Percentiles rank a stretch among this genome's conserved stretches.
phyloP scores from a whole-genome alignment of 331 rosid genomes.

The Cucumis variabilis region DNA sequence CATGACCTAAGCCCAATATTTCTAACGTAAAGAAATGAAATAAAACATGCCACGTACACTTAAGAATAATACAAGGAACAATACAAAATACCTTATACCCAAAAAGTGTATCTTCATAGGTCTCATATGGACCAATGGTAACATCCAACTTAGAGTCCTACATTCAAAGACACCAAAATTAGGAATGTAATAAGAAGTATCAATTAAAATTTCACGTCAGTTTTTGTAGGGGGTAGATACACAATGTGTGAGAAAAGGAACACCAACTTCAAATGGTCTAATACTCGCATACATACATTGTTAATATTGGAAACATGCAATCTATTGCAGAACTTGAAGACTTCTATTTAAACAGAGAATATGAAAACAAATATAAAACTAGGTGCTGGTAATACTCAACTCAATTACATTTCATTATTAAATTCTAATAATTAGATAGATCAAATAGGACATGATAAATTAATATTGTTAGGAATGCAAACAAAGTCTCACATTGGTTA shows the following conservation, averaged over 20 bases:
- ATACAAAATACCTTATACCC: slow-evolving; percentile 77
- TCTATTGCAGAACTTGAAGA: slow-evolving; percentile 10
- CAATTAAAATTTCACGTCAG: not conserved
- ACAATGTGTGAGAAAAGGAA: slow-evolving; percentile 16
- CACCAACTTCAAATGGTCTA: not conserved
- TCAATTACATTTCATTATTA: not conserved
- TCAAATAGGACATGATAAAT: not conserved
- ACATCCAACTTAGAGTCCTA: slow-evolving; percentile 92
- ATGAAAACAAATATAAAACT: not conserved
- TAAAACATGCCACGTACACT: too few species aligned
- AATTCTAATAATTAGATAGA: slow-evolving; percentile 8
- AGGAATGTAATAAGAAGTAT: not conserved
- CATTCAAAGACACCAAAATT: slow-evolving; percentile 17
- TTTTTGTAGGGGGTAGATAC: not conserved
- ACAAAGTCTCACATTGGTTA: too few species aligned
- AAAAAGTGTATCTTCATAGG: slow-evolving; percentile 87
- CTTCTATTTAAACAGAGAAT: not conserved
- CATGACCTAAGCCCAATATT: too few species aligned
- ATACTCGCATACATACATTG: not conserved
- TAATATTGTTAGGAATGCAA: not conserved
- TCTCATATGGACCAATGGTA: slow-evolving; percentile 97
- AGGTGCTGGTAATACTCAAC: not conserved
- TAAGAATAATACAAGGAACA: too few species aligned
- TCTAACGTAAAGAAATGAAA: too few species aligned
- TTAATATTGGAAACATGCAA: not conserved